phyloP scores from a whole-genome alignment of 352 stramenopile genomes.

The Globisporangium sylvaticum region DNA sequence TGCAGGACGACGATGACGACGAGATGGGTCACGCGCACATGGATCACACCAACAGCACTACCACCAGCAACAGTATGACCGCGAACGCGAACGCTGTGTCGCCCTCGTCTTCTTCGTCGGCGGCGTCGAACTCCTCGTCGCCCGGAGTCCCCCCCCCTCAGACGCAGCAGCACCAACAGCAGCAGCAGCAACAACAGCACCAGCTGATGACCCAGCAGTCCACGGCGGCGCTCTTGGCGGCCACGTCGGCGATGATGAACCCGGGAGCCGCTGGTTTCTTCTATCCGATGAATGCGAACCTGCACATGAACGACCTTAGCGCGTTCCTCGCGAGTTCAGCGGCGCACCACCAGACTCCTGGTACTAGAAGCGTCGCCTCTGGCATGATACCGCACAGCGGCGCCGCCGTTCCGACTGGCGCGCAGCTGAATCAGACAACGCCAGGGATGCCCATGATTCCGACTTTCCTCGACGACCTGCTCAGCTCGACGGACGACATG shows the following conservation, averaged over 20 bases:
- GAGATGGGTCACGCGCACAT: slow-evolving; percentile 4
- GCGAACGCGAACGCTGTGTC: neutral
- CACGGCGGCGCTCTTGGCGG: neutral
- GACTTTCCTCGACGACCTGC: slow-evolving; percentile 48
- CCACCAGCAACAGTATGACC: neutral
- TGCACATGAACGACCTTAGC: slow-evolving; percentile 27
- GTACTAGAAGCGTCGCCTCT: neutral
- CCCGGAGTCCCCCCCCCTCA: slow-evolving; percentile 1
- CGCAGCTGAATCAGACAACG: neutral
- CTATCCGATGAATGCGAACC: slow-evolving; percentile 5
- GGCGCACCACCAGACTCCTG: neutral
- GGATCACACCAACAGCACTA: neutral
- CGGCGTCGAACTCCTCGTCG: slow-evolving; percentile 4
- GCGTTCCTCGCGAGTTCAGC: slow-evolving; percentile 23
- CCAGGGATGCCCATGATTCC: neutral
- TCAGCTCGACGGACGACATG: slow-evolving; percentile 25
- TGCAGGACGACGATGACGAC: slow-evolving; percentile 8
- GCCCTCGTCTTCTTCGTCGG: slow-evolving; percentile 4
- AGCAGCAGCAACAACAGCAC: neutral
- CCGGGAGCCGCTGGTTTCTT: neutral
- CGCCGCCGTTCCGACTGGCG: neutral
- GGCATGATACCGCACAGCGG: neutral
- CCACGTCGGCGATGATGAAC: slow-evolving; percentile 3
- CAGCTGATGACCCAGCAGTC: slow-evolving; percentile 6
- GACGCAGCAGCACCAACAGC: neutral